Evolutionary conservation across 1,284 basidiomycete genomes (phyloP), one percentile per base, ranked within the genome.

Genomic region (Ceratorhiza oryzae-sativae): DNA sequence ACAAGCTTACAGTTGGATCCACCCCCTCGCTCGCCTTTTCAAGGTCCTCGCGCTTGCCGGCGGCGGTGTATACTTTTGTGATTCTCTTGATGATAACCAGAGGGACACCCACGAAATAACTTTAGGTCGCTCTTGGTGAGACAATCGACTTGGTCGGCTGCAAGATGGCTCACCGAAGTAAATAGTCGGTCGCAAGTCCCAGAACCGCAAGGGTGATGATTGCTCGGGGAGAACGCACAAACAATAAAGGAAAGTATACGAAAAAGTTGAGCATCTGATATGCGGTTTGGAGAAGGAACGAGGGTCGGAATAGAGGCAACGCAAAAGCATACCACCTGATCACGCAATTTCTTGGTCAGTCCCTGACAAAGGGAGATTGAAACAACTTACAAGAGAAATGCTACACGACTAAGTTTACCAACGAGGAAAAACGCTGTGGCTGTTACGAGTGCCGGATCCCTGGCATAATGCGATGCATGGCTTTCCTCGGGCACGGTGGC

Each of bases 181-280:
- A 77, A 53, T 62, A 76, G 60, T 79, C 78, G 41, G 77, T 53
- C 8, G 65, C 51, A 36, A 79, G 77, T 3, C 73, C 77, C 2
- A 77, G 63, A 0, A 74, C 51, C 0, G 78, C 77, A 18, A 79
- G 73, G 27, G 75, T 72, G 55, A 80, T 76, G 46, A 79, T 77
- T 8, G 76, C 74, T 1, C 45, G 71, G 27, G 76, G 74, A 34
- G 73, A 73, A 2, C 67, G 76, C 13, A 79, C 78, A 75, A 77
- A 80, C 27, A 80, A 73, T 2, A 80, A 74, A 1, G 80, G 80
- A 6, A 80, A 71, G 73, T 80, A 81, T 13, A 81, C 73, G 20
- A 77, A 77, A 75, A 79, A 77, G 48, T 80, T 77, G 49, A 80
- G 27, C 3, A 79, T 58, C 12, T 78, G 77, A 1, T 77, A 77